Evolutionary conservation across 169 alveolate genomes (phyloP).

Genomic region (Pseudocohnilembus persalinus): DNA sequence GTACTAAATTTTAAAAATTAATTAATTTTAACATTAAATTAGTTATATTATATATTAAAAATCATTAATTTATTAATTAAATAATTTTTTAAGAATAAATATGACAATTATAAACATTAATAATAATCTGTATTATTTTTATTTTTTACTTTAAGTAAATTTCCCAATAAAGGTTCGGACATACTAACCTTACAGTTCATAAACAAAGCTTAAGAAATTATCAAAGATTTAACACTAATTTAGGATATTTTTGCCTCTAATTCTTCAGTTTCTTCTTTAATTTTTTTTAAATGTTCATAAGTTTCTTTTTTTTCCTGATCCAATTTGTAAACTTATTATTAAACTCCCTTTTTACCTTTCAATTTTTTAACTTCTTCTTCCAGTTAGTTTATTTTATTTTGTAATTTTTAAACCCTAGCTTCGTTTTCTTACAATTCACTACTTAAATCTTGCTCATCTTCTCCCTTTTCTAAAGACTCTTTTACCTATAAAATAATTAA

Average conservation of each 20-base stretch:
- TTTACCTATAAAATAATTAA: neutral
- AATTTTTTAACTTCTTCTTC: neutral
- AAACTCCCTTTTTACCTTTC: neutral
- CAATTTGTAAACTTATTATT: neutral
- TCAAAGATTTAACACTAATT: constrained; percentile 1
- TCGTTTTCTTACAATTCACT: neutral
- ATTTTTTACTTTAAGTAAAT: neutral
- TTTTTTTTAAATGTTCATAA: neutral
- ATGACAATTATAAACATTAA: too few relatives aligned
- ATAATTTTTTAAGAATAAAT: too few relatives aligned
- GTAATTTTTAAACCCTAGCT: too few relatives aligned
- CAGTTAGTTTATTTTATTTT: neutral
- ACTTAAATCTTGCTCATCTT: neutral
- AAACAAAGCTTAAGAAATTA: constrained; percentile 1
- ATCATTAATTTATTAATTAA: too few relatives aligned
- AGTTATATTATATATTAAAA: too few relatives aligned
- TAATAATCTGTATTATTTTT: too few relatives aligned
- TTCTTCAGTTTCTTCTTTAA: constrained; percentile 9
- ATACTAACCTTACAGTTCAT: constrained; percentile 8
- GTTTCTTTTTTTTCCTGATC: constrained; percentile 8
- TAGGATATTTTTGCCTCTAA: neutral
- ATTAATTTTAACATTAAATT: neutral
- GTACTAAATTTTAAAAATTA: neutral
- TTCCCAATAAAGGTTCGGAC: constrained; percentile 11
- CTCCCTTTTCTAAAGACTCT: neutral